Evolutionary conservation across 139 green algal species (phyloP).

Genomic region (Axilococcus clingmanii): DNA sequence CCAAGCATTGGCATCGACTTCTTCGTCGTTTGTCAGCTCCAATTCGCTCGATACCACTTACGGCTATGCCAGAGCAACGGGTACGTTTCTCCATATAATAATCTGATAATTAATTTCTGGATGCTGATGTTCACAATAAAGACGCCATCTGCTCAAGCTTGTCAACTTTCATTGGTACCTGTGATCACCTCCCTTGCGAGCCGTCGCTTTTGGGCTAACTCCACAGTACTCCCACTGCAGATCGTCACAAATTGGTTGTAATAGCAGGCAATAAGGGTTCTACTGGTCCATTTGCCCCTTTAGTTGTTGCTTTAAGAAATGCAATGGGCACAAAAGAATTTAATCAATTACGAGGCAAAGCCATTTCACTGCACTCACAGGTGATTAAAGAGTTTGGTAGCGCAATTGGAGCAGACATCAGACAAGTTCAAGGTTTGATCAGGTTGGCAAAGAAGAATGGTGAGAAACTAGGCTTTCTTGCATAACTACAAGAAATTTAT

Average conservation of each 20-base stretch:
- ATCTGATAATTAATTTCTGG: too few species aligned
- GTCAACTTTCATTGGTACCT: too few species aligned
- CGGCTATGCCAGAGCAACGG: too few species aligned
- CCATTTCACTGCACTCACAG: conserved; percentile 96
- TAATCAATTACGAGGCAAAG: conserved; percentile 95
- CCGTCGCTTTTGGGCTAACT: too few species aligned
- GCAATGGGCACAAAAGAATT: conserved; percentile 90
- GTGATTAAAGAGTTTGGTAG: conserved; percentile 98
- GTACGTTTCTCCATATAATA: too few species aligned
- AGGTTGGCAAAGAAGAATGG: conserved; percentile 97
- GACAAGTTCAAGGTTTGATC: conserved; percentile 92
- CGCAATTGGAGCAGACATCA: conserved; percentile 76
- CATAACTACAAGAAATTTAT: conserved; percentile 28
- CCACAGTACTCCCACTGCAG: too few species aligned
- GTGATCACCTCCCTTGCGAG: too few species aligned
- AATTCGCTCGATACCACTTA: too few species aligned
- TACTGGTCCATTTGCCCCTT: conserved; percentile 76
- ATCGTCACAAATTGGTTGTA: conserved; percentile 13
- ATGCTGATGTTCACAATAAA: too few species aligned
- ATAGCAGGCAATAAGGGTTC: conserved; percentile 65
- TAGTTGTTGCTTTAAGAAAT: conserved; percentile 70
- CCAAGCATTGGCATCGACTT: too few species aligned
- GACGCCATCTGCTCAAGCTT: too few species aligned
- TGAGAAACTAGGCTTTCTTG: conserved; percentile 92
- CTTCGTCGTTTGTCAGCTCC: too few species aligned